A percentile compares a stretch with the other conserved stretches of the same genome.
Evolutionary conservation across 2,329 filamentous ascomycete genomes (phyloP).

Genomic region (Alternaria hordeiaustralica): DNA sequence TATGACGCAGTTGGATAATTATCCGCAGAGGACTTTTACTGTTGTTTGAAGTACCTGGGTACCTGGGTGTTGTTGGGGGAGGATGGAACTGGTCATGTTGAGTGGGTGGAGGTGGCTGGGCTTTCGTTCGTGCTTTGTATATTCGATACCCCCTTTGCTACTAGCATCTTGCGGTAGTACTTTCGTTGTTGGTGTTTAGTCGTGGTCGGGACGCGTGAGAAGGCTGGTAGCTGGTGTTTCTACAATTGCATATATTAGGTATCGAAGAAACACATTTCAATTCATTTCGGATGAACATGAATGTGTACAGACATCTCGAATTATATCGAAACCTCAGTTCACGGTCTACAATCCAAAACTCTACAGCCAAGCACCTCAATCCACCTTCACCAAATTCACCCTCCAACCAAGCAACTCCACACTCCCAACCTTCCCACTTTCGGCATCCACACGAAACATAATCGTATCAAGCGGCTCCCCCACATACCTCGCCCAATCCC

Average conservation of each 20-base stretch:
- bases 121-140: not conserved
- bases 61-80: not conserved
- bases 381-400: slow-evolving; percentile 9
- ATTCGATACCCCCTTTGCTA: slow-evolving; percentile 1
- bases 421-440: not conserved
- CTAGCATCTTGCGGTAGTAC: not conserved
- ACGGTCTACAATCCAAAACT: not conserved
- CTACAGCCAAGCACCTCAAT: not conserved
- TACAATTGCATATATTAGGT: not conserved
- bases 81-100: not conserved
- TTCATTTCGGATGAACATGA: not conserved
- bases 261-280: not conserved
- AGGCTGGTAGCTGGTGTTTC: not conserved
- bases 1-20: slow-evolving; percentile 44
- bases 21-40: slow-evolving; percentile 38
- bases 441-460: slow-evolving; percentile 17
- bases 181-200: not conserved
- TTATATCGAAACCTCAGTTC: not conserved
- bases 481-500: slow-evolving; percentile 26
- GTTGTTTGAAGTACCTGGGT: slow-evolving; percentile 27
- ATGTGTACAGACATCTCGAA: not conserved
- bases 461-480: slow-evolving; percentile 28
- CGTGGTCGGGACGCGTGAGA: not conserved
- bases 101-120: not conserved
- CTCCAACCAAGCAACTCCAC: slow-evolving; percentile 28